phyloP scores from a whole-genome alignment of 352 stramenopile genomes.

The Phytophthora brassicae region DNA sequence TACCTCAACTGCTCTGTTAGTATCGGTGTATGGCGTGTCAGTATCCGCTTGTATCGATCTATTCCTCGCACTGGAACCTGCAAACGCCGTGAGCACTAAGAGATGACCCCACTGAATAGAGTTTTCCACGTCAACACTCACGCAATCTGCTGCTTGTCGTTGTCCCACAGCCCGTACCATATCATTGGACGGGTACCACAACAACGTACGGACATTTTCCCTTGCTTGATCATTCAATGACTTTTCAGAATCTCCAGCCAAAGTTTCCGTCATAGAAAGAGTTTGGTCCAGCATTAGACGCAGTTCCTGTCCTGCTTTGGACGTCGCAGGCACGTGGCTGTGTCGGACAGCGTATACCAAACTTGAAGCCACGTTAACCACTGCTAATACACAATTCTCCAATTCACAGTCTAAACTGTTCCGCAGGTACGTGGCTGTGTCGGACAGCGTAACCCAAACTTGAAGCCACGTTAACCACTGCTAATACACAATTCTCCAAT shows the following conservation, averaged over 20 bases:
- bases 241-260: conserved; percentile 13
- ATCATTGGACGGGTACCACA: conserved; percentile 44
- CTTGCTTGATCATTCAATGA: conserved; percentile 10
- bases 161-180: conserved; percentile 46
- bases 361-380: conserved; percentile 44
- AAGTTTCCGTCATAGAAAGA: conserved; percentile 34
- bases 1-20: conserved; percentile 22
- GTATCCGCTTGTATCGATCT: neutral
- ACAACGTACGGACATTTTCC: conserved; percentile 23
- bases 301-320: conserved; percentile 32
- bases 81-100: conserved; percentile 39
- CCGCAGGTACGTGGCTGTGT: neutral
- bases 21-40: conserved; percentile 14
- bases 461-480: conserved; percentile 41
- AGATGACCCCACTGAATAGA: conserved; percentile 42
- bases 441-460: conserved; percentile 30
- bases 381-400: conserved; percentile 41
- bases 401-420: no score
- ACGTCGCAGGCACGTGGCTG: neutral
- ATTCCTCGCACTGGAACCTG: conserved; percentile 3
- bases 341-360: conserved; percentile 28
- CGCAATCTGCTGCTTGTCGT: conserved; percentile 23
- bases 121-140: conserved; percentile 14
- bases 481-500: conserved; percentile 45
- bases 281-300: conserved; percentile 35